Percentiles rank a stretch among this genome's conserved stretches.
Evolutionary conservation across 2,329 filamentous ascomycete species (phyloP).

Genomic region (Colletotrichum paranaense): DNA sequence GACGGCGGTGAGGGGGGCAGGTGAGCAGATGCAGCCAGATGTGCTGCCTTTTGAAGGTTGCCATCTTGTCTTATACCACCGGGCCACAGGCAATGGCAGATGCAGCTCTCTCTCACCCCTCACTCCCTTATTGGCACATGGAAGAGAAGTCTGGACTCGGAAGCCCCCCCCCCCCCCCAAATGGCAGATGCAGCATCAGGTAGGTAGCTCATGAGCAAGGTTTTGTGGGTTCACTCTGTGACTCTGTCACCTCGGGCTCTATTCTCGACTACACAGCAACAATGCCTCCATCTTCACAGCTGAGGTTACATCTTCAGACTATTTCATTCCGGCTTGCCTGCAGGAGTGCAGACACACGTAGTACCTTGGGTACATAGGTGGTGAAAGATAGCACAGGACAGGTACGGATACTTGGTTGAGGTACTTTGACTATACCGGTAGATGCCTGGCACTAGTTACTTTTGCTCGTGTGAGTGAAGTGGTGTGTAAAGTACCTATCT

Average conservation of each 20-base stretch:
- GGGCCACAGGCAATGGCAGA: neutral
- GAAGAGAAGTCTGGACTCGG: neutral
- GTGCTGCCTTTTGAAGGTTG: conserved; percentile 9
- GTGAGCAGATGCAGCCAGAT: neutral
- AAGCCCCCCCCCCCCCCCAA: neutral
- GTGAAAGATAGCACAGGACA: too few species aligned
- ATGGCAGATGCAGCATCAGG: neutral
- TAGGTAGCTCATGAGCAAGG: neutral
- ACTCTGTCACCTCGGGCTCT: neutral
- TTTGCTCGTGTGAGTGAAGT: neutral
- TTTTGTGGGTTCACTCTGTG: neutral
- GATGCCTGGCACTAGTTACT: neutral
- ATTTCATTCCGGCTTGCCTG: neutral
- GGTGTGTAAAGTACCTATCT: neutral
- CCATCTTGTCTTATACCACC: conserved; percentile 18
- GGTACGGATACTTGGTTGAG: too few species aligned
- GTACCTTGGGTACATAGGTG: neutral
- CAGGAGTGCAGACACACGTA: neutral
- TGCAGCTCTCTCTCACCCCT: neutral
- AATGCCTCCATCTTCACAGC: neutral
- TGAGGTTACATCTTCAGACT: neutral
- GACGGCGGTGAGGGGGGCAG: conserved; percentile 10
- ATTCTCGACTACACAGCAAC: neutral
- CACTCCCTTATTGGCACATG: neutral
- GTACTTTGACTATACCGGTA: neutral